Base-by-base conservation (phyloP, 2,329 filamentous ascomycete species). In the Hymenoscyphus fraxineus region DNA sequence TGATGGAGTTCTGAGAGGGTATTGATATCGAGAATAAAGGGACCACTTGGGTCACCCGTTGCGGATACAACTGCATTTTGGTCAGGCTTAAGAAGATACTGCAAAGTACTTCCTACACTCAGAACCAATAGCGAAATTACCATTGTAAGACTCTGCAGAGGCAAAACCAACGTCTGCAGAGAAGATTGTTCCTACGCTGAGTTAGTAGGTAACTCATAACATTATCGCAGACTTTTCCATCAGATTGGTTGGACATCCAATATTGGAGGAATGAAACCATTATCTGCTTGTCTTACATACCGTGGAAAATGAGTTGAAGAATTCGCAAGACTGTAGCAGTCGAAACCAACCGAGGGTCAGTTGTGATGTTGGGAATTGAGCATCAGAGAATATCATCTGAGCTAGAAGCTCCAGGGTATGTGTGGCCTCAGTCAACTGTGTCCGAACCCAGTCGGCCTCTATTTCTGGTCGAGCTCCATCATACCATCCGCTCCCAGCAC, bases 331-430 rank as follows among this genome's bases (percentile, higher is more conserved):
- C 54, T 83, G 80, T 81, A 93, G 88, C 59, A 93, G 78, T n/a
- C 82, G 79, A 71, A 93, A 92, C 92, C 92, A 96, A 68, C 85
- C 81, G 47, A 85, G 79, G 19, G 93, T 81, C 6, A 87, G 76
- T 15, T 82, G 79, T 19, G 85, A 81, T 16, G 86, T 80, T 13
- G 86, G 80, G 70, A 91, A 84, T 58, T 81, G 78, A 44, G 80
- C 76, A 60, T 83, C 82, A 58, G 84, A 78, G 67, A 90, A 88
- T 40, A 92, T 77, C 22, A 90, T 81, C 69, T 92, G 83, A 70
- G 93, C 91, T 31, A 92, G 78, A 16, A 93, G 81, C 59, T 92
- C 88, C 76, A 95, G 80, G 51, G 88, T 83, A 73, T 95, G 90
- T 47, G 90, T 80, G 55, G 89, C 83, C 75, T 96, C 92, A 15